Conservation (phyloP, 371 early-diverging fungal species). For the Mucor sp. region DNA sequence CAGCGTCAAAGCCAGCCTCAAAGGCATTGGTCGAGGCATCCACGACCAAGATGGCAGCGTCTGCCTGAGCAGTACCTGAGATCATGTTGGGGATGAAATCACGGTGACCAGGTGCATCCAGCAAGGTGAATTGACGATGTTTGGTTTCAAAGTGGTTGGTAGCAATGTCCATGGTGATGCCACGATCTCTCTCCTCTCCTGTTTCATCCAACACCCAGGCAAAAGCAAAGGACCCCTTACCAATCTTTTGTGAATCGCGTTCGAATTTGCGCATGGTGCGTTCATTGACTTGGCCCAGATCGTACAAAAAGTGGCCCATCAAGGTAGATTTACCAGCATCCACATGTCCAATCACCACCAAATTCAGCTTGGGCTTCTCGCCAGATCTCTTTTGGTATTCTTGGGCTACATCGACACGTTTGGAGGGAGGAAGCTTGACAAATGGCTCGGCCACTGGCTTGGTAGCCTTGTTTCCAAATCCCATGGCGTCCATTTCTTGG, state of each 20-base stretch:
- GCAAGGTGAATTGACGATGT: constrained; percentile 77
- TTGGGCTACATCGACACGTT: constrained; percentile 70
- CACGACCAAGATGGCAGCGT: constrained; percentile 95
- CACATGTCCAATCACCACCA: constrained; percentile 96
- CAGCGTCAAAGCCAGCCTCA: constrained; percentile 96
- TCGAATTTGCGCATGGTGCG: constrained; percentile 91
- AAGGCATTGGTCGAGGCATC: constrained; percentile 93
- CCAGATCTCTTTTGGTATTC: constrained; percentile 75
- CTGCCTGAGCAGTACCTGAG: constrained; percentile 96
- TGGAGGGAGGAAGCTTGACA: constrained; percentile 44
- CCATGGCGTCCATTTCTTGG: constrained; percentile 58
- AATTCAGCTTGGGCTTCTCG: constrained; percentile 74
- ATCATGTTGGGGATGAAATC: constrained; percentile 99
- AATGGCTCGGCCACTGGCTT: constrained; percentile 40
- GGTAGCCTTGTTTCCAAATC: constrained; percentile 25
- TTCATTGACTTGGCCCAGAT: constrained; percentile 88
- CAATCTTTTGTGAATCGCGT: constrained; percentile 90
- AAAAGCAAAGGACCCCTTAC: constrained; percentile 91
- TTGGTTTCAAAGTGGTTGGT: constrained; percentile 88
- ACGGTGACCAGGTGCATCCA: constrained; percentile 99
- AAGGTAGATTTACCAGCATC: constrained; percentile 99
- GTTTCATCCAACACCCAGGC: constrained; percentile 98
- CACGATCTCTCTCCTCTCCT: constrained; percentile 87
- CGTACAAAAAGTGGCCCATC: constrained; percentile 95
- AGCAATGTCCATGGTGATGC: constrained; percentile 98